Base-by-base conservation (phyloP, 352 stramenopile species). In the Phytophthora pisi region DNA sequence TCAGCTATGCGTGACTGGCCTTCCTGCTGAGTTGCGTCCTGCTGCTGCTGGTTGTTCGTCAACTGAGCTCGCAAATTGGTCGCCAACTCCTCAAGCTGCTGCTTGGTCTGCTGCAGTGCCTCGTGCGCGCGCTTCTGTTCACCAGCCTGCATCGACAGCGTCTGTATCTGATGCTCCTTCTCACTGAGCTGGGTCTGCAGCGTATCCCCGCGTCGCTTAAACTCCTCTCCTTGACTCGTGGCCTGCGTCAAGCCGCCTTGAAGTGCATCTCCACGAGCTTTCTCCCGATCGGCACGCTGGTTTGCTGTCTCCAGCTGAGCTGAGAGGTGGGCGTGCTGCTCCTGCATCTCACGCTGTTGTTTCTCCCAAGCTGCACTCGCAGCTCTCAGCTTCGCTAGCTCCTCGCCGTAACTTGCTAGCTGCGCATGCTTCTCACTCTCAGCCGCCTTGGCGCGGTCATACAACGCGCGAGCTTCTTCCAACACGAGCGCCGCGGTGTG, bases 381-480 rank as follows among this genome's bases (percentile, higher is more conserved):
- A 47, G 79, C 66, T 66, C 84, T 89, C 4, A 92, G 46, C 28
- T 79, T 74, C 5, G 74, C 69, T n/a, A 92, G 68, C 36, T 95
- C 84, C 42, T 89, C 81, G 16, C 88, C 74, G 4, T 90, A 74
- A n/a, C 90, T 87, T 8, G 81, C 83, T 15, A 93, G 57, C 30
- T 93, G 83, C 51, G 90, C 83, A 51, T 93, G 84, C 56, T 93
- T 96, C 57, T 92, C 86, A 31, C 82, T 81, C 42, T 96, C 84
- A 3, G 71, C 81, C 49, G 85, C 75, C 56, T 93, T 96, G 0
- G 84, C 84, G 36, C 82, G 84, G 16, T 93, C 82, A 77, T 85
- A 93, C n/a, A 78, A 78, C 16, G 77, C 53, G n/a, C 82, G 81
- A 20, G 88, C 84, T 52, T 93, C 84, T 23, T 93, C 83, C 5